phyloP scores from a whole-genome alignment of 805 yeast genomes.

The Starmerella khaoyaiensis region DNA sequence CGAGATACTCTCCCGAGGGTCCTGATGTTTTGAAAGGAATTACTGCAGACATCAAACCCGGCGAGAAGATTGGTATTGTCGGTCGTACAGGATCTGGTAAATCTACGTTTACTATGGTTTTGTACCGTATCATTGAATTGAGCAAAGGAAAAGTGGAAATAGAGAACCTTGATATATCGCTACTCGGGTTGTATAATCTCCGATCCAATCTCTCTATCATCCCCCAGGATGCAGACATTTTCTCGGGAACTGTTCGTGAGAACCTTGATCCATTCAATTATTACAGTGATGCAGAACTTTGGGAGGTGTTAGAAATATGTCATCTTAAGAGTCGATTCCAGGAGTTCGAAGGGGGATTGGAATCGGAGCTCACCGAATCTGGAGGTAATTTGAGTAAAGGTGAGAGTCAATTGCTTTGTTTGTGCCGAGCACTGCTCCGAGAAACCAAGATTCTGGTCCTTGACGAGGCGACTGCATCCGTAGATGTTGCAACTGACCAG shows the following conservation, averaged over 20 bases:
- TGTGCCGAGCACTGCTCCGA: conserved; percentile 61
- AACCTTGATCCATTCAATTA: conserved; percentile 70
- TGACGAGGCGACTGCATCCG: conserved; percentile 57
- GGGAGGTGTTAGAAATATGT: conserved; percentile 67
- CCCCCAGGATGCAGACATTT: conserved; percentile 89
- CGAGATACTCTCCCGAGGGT: conserved; percentile 67
- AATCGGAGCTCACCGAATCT: conserved; percentile 44
- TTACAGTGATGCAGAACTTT: conserved; percentile 56
- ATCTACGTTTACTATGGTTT: conserved; percentile 67
- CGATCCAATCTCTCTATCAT: conserved; percentile 70
- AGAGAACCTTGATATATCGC: conserved; percentile 53
- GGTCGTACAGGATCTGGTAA: conserved; percentile 98
- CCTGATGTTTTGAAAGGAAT: conserved; percentile 65
- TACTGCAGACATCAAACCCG: conserved; percentile 45
- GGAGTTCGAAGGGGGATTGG: conserved; percentile 29
- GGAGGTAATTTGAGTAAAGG: conserved; percentile 76
- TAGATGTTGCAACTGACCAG: conserved; percentile 67
- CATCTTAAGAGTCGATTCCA: conserved; percentile 58
- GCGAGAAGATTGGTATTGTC: conserved; percentile 86
- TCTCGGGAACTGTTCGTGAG: conserved; percentile 74
- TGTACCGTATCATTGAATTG: conserved; percentile 73
- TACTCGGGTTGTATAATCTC: conserved; percentile 62
- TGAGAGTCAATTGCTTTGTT: conserved; percentile 65
- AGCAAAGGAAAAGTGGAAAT: conserved; percentile 58
- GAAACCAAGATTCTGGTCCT: conserved; percentile 52